Percentiles rank a stretch among this genome's conserved stretches.
Conservation (phyloP, 441 rosid species). For the Euphorbia corollata region DNA sequence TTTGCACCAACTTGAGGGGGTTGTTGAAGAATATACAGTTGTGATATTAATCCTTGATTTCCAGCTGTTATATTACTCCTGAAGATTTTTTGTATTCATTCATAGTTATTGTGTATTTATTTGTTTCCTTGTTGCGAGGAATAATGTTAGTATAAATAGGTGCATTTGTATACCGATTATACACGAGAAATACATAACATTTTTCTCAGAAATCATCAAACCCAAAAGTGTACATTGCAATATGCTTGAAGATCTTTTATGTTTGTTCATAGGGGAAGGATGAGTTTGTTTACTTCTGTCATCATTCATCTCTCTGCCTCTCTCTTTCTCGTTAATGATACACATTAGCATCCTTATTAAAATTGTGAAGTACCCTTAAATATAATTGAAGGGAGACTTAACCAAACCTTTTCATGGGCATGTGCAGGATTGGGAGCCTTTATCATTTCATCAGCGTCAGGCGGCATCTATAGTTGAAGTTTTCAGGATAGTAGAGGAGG, state of each 20-base stretch:
- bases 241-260: not conserved
- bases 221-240: not conserved
- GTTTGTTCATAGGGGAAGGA: not conserved
- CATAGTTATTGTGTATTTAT: too few relatives aligned
- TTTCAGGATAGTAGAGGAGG: conserved; percentile 98
- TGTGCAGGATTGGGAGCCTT: conserved; percentile 95
- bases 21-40: too few relatives aligned
- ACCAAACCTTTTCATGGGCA: conserved; percentile 14
- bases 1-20: too few relatives aligned
- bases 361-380: conserved; percentile 17
- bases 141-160: too few relatives aligned
- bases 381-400: conserved; percentile 9
- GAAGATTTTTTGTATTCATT: too few relatives aligned
- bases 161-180: too few relatives aligned
- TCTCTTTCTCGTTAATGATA: not conserved
- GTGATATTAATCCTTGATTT: too few relatives aligned
- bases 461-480: conserved; percentile 89
- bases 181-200: too few relatives aligned
- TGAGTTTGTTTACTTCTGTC: not conserved
- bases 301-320: not conserved
- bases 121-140: too few relatives aligned
- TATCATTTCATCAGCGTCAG: conserved; percentile 84
- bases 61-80: too few relatives aligned
- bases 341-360: not conserved
- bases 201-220: too few relatives aligned